Conservation (phyloP, 805 yeast genomes). For the Wickerhamomyces rabaulensis region DNA sequence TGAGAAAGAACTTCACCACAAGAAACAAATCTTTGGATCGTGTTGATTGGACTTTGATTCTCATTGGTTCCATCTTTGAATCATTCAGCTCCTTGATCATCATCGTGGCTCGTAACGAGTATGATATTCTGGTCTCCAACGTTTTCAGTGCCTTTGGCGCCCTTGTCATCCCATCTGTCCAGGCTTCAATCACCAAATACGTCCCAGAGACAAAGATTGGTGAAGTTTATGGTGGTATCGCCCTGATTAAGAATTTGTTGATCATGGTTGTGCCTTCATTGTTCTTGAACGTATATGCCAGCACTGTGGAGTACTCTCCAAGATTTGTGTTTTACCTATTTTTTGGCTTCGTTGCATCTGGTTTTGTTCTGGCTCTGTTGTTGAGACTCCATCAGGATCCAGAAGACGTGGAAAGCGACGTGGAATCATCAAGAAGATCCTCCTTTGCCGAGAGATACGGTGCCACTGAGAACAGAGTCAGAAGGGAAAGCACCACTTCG, state of each 20-base stretch:
- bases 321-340: slow-evolving; percentile 30
- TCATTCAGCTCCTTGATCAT: slow-evolving; percentile 32
- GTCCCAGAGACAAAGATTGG: slow-evolving; percentile 57
- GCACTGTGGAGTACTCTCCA: slow-evolving; percentile 35
- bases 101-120: slow-evolving; percentile 26
- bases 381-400: slow-evolving; percentile 10
- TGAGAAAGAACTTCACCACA: slow-evolving; percentile 31
- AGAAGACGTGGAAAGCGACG: background rate
- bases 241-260: slow-evolving; percentile 49
- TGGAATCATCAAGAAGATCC: background rate
- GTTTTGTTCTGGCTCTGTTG: background rate
- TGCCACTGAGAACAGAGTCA: background rate
- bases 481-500: background rate
- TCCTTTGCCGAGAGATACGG: background rate
- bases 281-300: slow-evolving; percentile 42
- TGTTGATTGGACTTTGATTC: slow-evolving; percentile 38
- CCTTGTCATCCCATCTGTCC: slow-evolving; percentile 51
- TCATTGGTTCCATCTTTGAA: slow-evolving; percentile 31
- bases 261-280: slow-evolving; percentile 45
- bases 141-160: slow-evolving; percentile 43
- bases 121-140: slow-evolving; percentile 29
- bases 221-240: slow-evolving; percentile 67
- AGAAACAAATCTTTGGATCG: slow-evolving; percentile 43
- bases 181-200: slow-evolving; percentile 56
- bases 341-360: slow-evolving; percentile 4